Evolutionary conservation across 257 asterid species (phyloP).

Genomic region (Capsicum chinense): DNA sequence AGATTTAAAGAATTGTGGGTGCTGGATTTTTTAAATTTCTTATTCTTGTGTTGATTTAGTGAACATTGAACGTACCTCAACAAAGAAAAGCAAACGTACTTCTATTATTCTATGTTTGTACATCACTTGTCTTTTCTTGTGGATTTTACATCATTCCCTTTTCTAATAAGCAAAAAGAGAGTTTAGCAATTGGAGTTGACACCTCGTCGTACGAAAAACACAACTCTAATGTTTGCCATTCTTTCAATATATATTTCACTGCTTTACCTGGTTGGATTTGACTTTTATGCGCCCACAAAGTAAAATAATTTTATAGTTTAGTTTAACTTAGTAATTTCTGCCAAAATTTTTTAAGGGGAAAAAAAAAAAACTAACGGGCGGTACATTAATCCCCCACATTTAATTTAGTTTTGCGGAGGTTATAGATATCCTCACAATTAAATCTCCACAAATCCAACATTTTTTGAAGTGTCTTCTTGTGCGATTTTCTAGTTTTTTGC

Average conservation of each 20-base stretch:
- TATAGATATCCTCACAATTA: too few species aligned
- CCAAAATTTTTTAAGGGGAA: too few species aligned
- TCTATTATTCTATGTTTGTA: not conserved
- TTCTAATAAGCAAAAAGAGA: conserved; percentile 53
- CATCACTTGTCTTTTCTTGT: conserved; percentile 30
- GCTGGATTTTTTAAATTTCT: not conserved
- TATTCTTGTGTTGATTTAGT: not conserved
- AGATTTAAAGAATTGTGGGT: not conserved
- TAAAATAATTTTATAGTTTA: too few species aligned
- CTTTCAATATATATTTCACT: not conserved
- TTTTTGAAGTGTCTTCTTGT: too few species aligned
- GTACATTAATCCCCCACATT: too few species aligned
- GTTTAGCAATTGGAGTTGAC: conserved; percentile 59
- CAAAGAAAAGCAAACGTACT: not conserved
- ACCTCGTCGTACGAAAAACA: conserved; percentile 62
- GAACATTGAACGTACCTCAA: not conserved
- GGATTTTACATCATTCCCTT: conserved; percentile 48
- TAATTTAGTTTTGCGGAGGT: too few species aligned
- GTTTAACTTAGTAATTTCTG: not conserved
- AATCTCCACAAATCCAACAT: too few species aligned
- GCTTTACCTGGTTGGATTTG: not conserved
- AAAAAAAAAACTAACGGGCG: too few species aligned
- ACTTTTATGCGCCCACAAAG: not conserved
- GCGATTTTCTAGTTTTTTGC: too few species aligned
- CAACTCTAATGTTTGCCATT: too few species aligned